Evolutionary conservation across 768 basidiomycete genomes (phyloP), one percentile per base, ranked within the genome.

Genomic region (Infundibulicybe gibba): DNA sequence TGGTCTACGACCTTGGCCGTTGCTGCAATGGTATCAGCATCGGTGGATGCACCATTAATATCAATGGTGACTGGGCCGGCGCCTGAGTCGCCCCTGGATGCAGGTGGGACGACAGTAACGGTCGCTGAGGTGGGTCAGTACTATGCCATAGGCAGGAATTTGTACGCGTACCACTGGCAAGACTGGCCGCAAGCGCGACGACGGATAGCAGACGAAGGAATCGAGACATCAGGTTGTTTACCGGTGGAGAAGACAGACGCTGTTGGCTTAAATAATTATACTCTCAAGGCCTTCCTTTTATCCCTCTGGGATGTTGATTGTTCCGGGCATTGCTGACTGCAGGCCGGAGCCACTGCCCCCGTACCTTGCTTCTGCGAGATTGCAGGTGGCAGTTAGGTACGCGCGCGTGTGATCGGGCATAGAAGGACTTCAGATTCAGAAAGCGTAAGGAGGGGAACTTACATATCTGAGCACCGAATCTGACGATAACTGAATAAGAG

Each of bases 1-100:
- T 74, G 73, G 54, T 71, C 59, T 25, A 76, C 68, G 17, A 60
- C 50, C 5, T 43, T 13, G 11, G 54, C 64, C 2, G 71, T 72
- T 17, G 64, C 58, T 2, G 45, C 62, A 51, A 76, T 76, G 37
- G 59, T 60, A 5, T 54, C 53, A 10, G 53, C 31, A 45, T 74
- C 67, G 5, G 72, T 72, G 13, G 51, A 38, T 3, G 65, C 62
- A 1, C 53, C 56, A 32, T 53, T 48, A 15, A 60, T 45, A 41
- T 55, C 50, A 12, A 64, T 42, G 2, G 54, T 44, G 43, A 57
- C 50, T n/a, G 53, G 47, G 16, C 57, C 45, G 19, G 57, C 50
- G 52, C 58, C 53, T 44, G 56, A 53, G 25, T 55, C 34, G 40
- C 62, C 64, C 47, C 60, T 46, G 11, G 49, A 51, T n/a, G 51